A percentile compares a stretch with the other conserved stretches of the same genome.
Evolutionary conservation across 2,329 filamentous ascomycete species (phyloP).

Genomic region (Fusarium penzigii): DNA sequence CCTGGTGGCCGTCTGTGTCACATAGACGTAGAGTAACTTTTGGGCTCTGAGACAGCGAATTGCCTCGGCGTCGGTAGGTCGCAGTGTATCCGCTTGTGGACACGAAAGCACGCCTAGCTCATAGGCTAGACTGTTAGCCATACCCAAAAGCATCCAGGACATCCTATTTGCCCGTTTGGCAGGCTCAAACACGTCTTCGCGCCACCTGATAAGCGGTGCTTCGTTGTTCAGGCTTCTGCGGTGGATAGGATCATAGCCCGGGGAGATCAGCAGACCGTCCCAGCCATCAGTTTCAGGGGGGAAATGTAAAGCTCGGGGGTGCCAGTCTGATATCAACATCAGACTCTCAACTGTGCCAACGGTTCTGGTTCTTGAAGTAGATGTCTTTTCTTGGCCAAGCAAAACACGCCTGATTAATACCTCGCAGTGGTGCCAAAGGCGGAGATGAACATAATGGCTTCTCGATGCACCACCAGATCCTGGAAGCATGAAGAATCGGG

Average conservation of each 20-base stretch:
- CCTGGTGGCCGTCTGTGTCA: constrained; percentile 18
- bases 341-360: constrained; percentile 23
- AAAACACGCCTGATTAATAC: constrained; percentile 20
- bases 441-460: constrained; percentile 19
- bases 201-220: constrained; percentile 23
- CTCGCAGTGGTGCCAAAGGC: constrained; percentile 25
- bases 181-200: constrained; percentile 28
- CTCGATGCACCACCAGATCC: constrained; percentile 21
- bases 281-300: constrained; percentile 26
- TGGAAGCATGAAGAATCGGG: constrained; percentile 23
- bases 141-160: constrained; percentile 30
- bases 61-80: background rate
- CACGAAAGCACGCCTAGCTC: constrained; percentile 22
- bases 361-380: constrained; percentile 19
- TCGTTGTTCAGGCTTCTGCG: constrained; percentile 19
- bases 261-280: constrained; percentile 20
- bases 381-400: constrained; percentile 22
- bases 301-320: constrained; percentile 21
- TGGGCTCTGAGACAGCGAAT: constrained; percentile 9
- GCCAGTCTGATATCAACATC: constrained; percentile 27
- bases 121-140: constrained; percentile 20
- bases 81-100: background rate
- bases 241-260: constrained; percentile 20
- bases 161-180: constrained; percentile 27
- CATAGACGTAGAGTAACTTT: constrained; percentile 21